phyloP scores from a whole-genome alignment of 441 rosid species.

The California macrophylla region DNA sequence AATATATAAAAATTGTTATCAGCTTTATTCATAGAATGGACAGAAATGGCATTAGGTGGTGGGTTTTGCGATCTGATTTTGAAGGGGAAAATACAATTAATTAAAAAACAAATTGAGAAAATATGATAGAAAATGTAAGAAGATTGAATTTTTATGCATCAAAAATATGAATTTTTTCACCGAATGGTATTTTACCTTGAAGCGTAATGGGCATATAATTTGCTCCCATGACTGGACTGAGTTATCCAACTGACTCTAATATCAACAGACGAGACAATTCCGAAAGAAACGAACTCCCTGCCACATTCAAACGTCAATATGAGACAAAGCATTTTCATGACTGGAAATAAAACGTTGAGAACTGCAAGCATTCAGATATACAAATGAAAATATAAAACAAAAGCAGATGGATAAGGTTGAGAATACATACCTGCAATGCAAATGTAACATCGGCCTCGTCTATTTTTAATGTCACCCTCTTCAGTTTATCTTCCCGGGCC shows the following conservation, averaged over 20 bases:
- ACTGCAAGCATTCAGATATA: not conserved
- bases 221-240: not conserved
- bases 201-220: not conserved
- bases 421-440: slow-evolving; percentile 59
- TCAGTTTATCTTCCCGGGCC: slow-evolving; percentile 52
- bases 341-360: not conserved
- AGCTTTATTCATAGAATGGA: too few relatives aligned
- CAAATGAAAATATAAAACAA: not conserved
- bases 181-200: too few relatives aligned
- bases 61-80: too few relatives aligned
- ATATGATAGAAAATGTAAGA: too few relatives aligned
- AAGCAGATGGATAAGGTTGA: not conserved
- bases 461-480: slow-evolving; percentile 56
- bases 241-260: not conserved
- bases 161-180: too few relatives aligned
- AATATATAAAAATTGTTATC: too few relatives aligned
- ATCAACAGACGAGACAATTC: slow-evolving; percentile 39
- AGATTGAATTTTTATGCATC: too few relatives aligned
- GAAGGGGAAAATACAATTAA: too few relatives aligned
- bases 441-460: slow-evolving; percentile 68
- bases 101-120: too few relatives aligned
- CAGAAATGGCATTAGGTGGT: too few relatives aligned
- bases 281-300: slow-evolving; percentile 85
- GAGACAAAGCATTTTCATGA: not conserved
- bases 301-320: slow-evolving; percentile 8